Conservation (phyloP, 2,329 filamentous ascomycete species). For the Leptodontidium sp. region DNA sequence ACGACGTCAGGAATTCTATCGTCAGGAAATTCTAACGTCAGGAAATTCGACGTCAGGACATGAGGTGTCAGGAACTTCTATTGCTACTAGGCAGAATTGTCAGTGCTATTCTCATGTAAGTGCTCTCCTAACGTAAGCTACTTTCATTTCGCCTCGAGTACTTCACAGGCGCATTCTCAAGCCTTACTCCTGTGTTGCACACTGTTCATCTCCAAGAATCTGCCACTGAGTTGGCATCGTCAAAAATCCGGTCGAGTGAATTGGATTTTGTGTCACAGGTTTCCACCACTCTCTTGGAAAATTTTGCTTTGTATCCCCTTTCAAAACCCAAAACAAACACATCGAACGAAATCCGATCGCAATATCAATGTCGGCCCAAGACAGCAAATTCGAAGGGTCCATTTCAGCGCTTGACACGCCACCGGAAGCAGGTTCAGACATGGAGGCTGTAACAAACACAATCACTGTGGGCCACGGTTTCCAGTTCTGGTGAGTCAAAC, state of each 20-base stretch:
- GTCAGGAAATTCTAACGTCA: no score
- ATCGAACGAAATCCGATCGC: neutral
- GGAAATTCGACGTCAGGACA: no score
- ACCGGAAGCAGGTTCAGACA: neutral
- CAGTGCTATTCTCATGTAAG: neutral
- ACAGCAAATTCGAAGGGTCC: no score
- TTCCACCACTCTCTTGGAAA: neutral
- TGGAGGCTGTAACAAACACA: neutral
- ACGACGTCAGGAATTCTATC: neutral
- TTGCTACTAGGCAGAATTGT: neutral
- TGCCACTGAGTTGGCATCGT: neutral
- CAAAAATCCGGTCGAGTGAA: neutral
- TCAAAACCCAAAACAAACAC: neutral
- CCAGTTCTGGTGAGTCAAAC: neutral
- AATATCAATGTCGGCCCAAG: no score
- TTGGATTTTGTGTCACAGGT: neutral
- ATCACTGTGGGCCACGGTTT: neutral
- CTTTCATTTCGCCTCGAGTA: neutral
- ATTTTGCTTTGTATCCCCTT: neutral
- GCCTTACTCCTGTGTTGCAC: neutral
- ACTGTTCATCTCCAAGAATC: neutral
- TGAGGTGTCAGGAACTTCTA: no score
- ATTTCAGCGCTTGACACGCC: neutral
- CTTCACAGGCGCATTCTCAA: neutral
- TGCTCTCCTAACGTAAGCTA: neutral